Evolutionary conservation across 345 rosid genomes (phyloP).

Genomic region (Physaria fendleri): DNA sequence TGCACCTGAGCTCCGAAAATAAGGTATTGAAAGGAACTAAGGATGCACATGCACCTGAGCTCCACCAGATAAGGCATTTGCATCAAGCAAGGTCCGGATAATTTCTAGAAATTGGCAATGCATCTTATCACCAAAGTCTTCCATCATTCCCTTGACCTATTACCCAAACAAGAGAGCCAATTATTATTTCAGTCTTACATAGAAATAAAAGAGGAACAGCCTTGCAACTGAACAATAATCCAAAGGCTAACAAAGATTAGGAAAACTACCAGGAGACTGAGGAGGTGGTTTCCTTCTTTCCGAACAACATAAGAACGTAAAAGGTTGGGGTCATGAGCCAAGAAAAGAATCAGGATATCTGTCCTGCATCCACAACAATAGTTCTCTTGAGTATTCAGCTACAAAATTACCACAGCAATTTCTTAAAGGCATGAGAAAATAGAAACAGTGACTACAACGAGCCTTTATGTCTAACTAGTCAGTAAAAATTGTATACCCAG

Average conservation of each 20-base stretch:
- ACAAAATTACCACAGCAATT: no score
- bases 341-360: slow-evolving; percentile 95
- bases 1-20: no score
- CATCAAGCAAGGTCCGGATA: slow-evolving; percentile 91
- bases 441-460: no score
- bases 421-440: no score
- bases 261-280: slow-evolving; percentile 79
- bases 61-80: slow-evolving; percentile 67
- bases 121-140: slow-evolving; percentile 93
- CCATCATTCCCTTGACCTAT: slow-evolving; percentile 95
- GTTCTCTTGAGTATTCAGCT: no score
- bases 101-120: slow-evolving; percentile 98
- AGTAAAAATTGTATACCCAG: slow-evolving; percentile 59
- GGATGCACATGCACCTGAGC: slow-evolving; percentile 69
- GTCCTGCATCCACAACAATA: slow-evolving; percentile 98
- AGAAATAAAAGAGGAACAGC: neutral
- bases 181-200: neutral
- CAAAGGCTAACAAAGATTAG: slow-evolving; percentile 14
- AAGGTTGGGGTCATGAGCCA: slow-evolving; percentile 95
- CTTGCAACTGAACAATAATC: slow-evolving; percentile 2
- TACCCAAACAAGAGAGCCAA: slow-evolving; percentile 3
- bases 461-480: neutral
- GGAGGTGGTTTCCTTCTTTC: slow-evolving; percentile 69
- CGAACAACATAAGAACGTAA: slow-evolving; percentile 85
- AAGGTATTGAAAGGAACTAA: slow-evolving; percentile 1